Evolutionary conservation across 2,329 filamentous ascomycete species (phyloP), one percentile per base, ranked within the genome.

Genomic region (Aspergillus latus): DNA sequence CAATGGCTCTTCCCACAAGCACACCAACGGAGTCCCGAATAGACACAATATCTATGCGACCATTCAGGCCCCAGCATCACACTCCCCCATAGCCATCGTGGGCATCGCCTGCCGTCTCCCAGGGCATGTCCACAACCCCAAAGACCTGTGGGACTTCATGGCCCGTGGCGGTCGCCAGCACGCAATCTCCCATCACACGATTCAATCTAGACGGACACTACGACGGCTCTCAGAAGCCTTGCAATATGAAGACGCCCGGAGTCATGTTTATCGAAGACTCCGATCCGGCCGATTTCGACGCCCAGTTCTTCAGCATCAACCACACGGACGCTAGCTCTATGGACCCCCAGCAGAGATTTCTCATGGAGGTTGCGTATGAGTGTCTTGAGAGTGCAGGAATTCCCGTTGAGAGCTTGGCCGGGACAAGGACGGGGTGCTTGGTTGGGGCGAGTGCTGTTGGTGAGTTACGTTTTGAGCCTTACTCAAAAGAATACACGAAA

Each of bases 321-420:
- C 26, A 55, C 2, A 45, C 21, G 3, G 67, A 68, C 29, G 66
- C 62, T 13, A 63, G 64, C 10, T 78, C 79, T 3, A 68, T 69
- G 16, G 16, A 16, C 16, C 16, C 16, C 16, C 16, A 16, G 16
- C 16, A 16, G 16, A 16, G 16, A 16, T 46, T 64, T 2, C 56
- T 66, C 3, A 39, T 69, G 4, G 72, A 79, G 59, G 67, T 66
- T 1, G 73, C 76, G 0, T 80, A 78, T 59, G 72, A 80, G 47
- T 72, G 72, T 10, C 58, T 62, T 43, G 69, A 61, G 28, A 40
- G 53, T 30, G 60, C 59, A 6, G 62, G 63, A 1, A 26, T 59
- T 10, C 54, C 48, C 49, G 57, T 62, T 29, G 59, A 58, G 30
- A 45, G 49, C 2, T 11, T 71, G 3, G 46, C 16, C 16, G 16